Percentiles rank a stretch among this genome's conserved stretches.
phyloP scores from a whole-genome alignment of 2,329 filamentous ascomycete species.

The Colletotrichum brevisporum region DNA sequence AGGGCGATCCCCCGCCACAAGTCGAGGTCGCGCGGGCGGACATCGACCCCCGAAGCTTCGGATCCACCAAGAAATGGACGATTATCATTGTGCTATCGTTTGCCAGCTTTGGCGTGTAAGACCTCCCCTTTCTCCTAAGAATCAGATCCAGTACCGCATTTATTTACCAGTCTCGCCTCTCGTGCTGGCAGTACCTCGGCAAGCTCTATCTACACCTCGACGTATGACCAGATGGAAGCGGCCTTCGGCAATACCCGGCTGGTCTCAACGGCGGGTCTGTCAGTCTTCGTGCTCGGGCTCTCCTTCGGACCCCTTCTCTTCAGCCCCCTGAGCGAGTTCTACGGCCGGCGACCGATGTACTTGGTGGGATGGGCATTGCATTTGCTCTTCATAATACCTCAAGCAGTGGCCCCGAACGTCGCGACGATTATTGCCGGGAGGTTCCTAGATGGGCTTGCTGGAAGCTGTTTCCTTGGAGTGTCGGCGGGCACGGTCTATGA shows the following conservation, averaged over 20 bases:
- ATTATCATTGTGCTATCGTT: too few species aligned
- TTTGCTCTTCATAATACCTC: constrained; percentile 83
- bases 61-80: too few species aligned
- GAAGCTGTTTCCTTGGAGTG: constrained; percentile 78
- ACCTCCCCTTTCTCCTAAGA: too few species aligned
- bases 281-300: constrained; percentile 84
- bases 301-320: constrained; percentile 72
- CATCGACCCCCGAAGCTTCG: too few species aligned
- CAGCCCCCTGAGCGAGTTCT: constrained; percentile 80
- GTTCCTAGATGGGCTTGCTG: constrained; percentile 83
- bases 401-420: constrained; percentile 84
- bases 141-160: too few species aligned
- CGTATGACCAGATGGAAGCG: constrained; percentile 80
- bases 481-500: constrained; percentile 90
- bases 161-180: too few species aligned
- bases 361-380: constrained; percentile 82
- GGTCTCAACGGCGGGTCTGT: constrained; percentile 84
- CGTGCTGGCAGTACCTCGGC: constrained; percentile 75
- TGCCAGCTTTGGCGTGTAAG: too few species aligned
- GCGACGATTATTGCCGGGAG: constrained; percentile 81
- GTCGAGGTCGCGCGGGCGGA: too few species aligned
- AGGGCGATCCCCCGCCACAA: too few species aligned
- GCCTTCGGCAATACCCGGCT: constrained; percentile 81
- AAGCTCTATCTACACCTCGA: constrained; percentile 88
- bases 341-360: constrained; percentile 87